A percentile compares a stretch with the other conserved stretches of the same genome.
These are phyloP conservation scores for Tulasnella sp. DNA, from an alignment of 768 basidiomycete species.

Conservation along the genomic window DNA sequence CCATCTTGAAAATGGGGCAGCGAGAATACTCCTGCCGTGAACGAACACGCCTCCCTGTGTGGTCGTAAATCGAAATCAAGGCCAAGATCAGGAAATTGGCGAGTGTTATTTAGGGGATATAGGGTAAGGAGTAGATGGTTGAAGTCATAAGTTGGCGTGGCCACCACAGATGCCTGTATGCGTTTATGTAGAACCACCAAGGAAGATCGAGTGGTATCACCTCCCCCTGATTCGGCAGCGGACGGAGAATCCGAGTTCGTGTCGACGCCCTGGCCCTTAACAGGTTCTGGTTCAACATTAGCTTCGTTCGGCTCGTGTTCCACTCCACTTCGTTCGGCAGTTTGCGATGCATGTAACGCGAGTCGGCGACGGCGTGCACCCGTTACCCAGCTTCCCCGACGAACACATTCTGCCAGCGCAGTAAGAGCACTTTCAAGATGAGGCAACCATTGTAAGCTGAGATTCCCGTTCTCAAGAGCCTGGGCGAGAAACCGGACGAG, in stretches of 20 bases:
- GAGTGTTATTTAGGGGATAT: neutral
- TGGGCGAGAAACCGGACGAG: neutral
- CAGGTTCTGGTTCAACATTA: too few relatives aligned
- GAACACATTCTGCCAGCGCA: neutral
- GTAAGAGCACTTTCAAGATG: neutral
- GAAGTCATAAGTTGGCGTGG: neutral
- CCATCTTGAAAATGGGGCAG: slow-evolving; percentile 27
- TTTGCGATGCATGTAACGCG: neutral
- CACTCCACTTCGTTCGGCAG: too few relatives aligned
- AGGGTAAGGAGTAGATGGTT: slow-evolving; percentile 13
- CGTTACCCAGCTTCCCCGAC: neutral
- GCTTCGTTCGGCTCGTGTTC: too few relatives aligned
- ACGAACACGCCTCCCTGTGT: slow-evolving; percentile 29
- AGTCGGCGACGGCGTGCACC: neutral
- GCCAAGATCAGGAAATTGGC: neutral
- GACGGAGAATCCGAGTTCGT: too few relatives aligned
- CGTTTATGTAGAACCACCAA: too few relatives aligned
- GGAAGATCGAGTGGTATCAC: too few relatives aligned
- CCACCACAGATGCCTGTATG: neutral
- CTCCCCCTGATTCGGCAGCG: too few relatives aligned
- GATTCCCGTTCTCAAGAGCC: neutral
- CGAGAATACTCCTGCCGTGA: slow-evolving; percentile 32
- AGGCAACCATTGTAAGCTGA: slow-evolving; percentile 1
- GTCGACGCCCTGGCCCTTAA: too few relatives aligned
- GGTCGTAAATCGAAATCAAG: slow-evolving; percentile 10